Evolutionary conservation across 1,284 basidiomycete species (phyloP), one percentile per base, ranked within the genome.

Genomic region (Taiwanofungus camphoratus): DNA sequence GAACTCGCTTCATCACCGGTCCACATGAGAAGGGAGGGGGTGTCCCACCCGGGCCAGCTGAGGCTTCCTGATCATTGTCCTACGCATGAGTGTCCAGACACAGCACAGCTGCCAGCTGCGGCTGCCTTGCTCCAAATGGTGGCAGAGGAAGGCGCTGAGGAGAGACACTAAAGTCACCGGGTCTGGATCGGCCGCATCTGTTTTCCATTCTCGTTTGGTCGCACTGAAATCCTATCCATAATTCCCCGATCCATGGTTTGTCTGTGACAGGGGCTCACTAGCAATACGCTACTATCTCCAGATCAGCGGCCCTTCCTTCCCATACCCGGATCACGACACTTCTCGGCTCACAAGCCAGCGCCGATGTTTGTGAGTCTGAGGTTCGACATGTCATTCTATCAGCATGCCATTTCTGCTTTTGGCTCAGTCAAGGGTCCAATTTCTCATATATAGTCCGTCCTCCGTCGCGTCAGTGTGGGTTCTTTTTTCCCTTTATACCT

Each of bases 271-370:
- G 39, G 39, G 39, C 9, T 6, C 22, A 16, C 50, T 45, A 53
- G 45, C 45, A 43, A 40, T 30, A 42, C 36, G 40, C 43, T 48
- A 57, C 53, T 57, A 58, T 64, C 55, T 65, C 72, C 72, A 62
- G 56, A 44, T 26, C 46, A 53, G 36, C 52, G 72, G 71, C 45
- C 46, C 65, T 13, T 20, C 27, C 39, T 52, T 70, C 58, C 71
- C 66, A 56, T 56, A 50, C 52, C 59, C 64, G 67, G 69, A 69
- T 70, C 69, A 56, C 53, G 50, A 45, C 49, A 47, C 42, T 39
- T 48, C 48, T 55, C 57, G 58, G 53, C 55, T 44, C 42, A 42
- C 40, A 46, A 48, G 48, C 52, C 53, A 45, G 50, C 51, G 50
- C 51, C 49, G 44, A 46, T 44, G 39, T 34, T 22, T 16, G 26